Evolutionary conservation across 768 basidiomycete species (phyloP).

Genomic region (Lactifluus piperatus): DNA sequence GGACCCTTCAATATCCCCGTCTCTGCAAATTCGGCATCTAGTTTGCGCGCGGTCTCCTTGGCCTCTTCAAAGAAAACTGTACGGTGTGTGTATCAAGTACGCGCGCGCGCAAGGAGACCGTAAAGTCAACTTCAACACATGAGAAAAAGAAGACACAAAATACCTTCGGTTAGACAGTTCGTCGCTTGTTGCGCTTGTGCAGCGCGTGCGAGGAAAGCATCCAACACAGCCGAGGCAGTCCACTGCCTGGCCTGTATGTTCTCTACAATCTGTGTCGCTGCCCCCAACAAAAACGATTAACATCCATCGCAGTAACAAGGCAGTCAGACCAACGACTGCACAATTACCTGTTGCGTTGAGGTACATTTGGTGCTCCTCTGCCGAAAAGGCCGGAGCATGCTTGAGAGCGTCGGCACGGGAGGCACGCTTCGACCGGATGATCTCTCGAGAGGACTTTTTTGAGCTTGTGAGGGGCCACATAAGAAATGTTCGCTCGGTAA

Average conservation of each 20-base stretch:
- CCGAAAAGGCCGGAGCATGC: constrained; percentile 9
- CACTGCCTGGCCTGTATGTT: constrained; percentile 33
- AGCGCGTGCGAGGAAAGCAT: constrained; percentile 36
- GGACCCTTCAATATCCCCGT: constrained; percentile 54
- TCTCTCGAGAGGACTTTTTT: neutral
- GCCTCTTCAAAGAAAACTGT: constrained; percentile 70
- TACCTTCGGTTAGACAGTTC: constrained; percentile 79
- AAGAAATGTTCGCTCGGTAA: too few relatives aligned
- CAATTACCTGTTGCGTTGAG: constrained; percentile 43
- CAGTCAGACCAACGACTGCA: neutral
- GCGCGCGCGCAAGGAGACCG: too few relatives aligned
- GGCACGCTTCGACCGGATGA: constrained; percentile 15
- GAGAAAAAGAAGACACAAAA: neutral
- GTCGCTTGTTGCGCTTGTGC: constrained; percentile 51
- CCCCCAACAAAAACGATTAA: neutral
- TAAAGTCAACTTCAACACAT: neutral
- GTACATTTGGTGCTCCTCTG: constrained; percentile 16
- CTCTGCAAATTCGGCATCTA: constrained; percentile 55
- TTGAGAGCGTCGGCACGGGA: constrained; percentile 20
- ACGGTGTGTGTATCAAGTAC: too few relatives aligned
- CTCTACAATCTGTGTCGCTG: constrained; percentile 38
- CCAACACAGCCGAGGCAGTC: constrained; percentile 41
- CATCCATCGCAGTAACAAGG: neutral
- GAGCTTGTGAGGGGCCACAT: constrained; percentile 1
- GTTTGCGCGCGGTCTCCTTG: constrained; percentile 45